Base-by-base conservation (phyloP, 345 rosid genomes). In the Populus tremula region DNA sequence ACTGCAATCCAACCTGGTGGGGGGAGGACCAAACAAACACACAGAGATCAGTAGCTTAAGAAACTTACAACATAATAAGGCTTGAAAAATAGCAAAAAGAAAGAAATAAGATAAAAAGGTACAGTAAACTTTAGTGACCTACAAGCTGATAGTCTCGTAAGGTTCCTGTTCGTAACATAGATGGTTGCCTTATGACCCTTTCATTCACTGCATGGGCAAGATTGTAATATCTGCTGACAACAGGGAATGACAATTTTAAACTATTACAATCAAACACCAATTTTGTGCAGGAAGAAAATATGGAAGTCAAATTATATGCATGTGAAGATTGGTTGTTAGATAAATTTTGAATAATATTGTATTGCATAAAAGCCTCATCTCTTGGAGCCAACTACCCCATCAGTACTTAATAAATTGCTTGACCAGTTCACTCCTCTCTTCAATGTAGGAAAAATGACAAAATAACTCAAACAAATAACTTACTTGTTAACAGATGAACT, bases 131-230 rank as follows among this genome's bases (percentile, higher is more conserved):
- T 68, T 68, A 54, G 86, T 83, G 85, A 78, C 94, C 83, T 88
- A 96, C 99, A 87, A 94, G 94, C 90, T 96, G 99, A 89, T 96
- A 96, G 82, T 96, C 99, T 83, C 99, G 90, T 79, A 96, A 85
- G 38, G 93, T 94, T 82, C 99, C 99, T 64, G 91, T 88, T 84
- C 94, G 90, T 78, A 96, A 87, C 97, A 92, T 96, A 47, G 99
- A 94, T 2, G 99, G 99, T 86, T 96, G 99, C 81, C 91, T 88
- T 53, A 87, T 11, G 77, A 96, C 98, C 80, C 88, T 87, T 86
- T 96, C 99, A 78, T 85, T 96, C 65, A 96, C 98, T 81, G 99
- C 99, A 90, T 96, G 99, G 36, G 99, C 99, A 83, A 94, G 97
- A 81, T 73, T 87, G 85, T 94, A 96, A 80, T 96, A 96, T 90